These are phyloP conservation scores for Macroventuria anomochaeta DNA, from an alignment of 2,329 filamentous ascomycete species.

Conservation along the genomic window DNA sequence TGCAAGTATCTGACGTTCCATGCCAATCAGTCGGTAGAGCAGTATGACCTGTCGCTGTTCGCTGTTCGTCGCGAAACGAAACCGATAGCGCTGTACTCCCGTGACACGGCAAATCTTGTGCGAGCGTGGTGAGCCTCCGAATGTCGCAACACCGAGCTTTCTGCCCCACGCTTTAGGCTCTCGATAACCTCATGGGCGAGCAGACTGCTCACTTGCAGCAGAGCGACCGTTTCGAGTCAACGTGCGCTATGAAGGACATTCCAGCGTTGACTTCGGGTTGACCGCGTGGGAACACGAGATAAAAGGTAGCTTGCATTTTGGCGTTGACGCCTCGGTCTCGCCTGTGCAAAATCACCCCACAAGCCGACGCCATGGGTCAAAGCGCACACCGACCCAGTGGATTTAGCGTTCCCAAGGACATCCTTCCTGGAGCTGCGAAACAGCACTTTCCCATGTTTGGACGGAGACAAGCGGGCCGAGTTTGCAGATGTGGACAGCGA, in stretches of 20 bases:
- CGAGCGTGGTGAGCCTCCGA: slow-evolving; percentile 9
- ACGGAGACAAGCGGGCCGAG: slow-evolving; percentile 4
- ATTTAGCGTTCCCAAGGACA: slow-evolving; percentile 15
- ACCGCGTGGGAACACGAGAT: slow-evolving; percentile 13
- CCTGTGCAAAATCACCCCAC: slow-evolving; percentile 11
- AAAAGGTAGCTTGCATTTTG: not conserved
- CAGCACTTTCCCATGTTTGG: slow-evolving; percentile 10
- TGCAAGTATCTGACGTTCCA: slow-evolving; percentile 20
- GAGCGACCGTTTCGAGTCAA: slow-evolving; percentile 8
- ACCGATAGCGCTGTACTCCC: slow-evolving; percentile 34
- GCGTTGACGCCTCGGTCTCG: slow-evolving; percentile 18
- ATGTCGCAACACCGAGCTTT: slow-evolving; percentile 1
- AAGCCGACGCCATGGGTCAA: slow-evolving; percentile 11
- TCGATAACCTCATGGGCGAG: not conserved
- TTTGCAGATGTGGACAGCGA: slow-evolving; percentile 1
- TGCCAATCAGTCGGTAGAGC: slow-evolving; percentile 29
- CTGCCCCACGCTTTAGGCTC: not conserved
- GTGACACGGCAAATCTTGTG: slow-evolving; percentile 20
- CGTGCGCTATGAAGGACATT: slow-evolving; percentile 1
- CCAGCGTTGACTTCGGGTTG: slow-evolving; percentile 9
- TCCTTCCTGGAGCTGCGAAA: slow-evolving; percentile 14
- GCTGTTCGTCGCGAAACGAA: slow-evolving; percentile 28
- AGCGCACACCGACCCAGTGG: slow-evolving; percentile 15
- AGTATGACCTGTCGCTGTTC: slow-evolving; percentile 22
- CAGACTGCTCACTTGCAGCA: slow-evolving; percentile 2